Conservation (phyloP, 768 basidiomycete genomes). For the Pleurotus salmoneostramineus region DNA sequence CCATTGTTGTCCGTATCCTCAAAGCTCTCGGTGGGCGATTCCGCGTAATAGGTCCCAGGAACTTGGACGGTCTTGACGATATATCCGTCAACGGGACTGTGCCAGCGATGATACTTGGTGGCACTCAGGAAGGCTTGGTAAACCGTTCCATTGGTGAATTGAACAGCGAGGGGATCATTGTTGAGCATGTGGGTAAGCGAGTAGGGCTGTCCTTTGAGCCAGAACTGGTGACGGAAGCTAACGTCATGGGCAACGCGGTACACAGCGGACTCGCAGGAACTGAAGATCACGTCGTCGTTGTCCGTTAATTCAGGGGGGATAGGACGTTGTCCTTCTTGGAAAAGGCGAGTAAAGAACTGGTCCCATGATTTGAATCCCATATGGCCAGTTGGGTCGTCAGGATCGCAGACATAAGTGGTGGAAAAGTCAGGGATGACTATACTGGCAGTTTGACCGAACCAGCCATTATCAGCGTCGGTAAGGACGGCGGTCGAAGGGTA, state of each 20-base stretch:
- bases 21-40: conserved; percentile 17
- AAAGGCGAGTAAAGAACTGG: conserved; percentile 48
- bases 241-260: conserved; percentile 37
- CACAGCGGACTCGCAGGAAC: conserved; percentile 51
- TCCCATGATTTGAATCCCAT: conserved; percentile 50
- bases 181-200: conserved; percentile 54
- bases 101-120: conserved; percentile 60
- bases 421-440: conserved; percentile 23
- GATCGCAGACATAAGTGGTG: conserved; percentile 36
- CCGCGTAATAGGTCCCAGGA: conserved; percentile 49
- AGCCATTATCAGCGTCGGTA: conserved; percentile 31
- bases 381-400: conserved; percentile 22
- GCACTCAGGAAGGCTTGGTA: conserved; percentile 58
- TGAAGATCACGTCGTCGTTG: conserved; percentile 33
- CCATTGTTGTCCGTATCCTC: background rate
- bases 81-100: conserved; percentile 47
- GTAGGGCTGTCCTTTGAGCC: conserved; percentile 61
- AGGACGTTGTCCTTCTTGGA: conserved; percentile 38
- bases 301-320: conserved; percentile 17
- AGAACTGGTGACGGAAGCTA: conserved; percentile 43
- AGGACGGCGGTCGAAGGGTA: conserved; percentile 40
- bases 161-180: conserved; percentile 28
- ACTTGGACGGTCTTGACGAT: conserved; percentile 37
- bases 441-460: conserved; percentile 32
- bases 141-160: conserved; percentile 47